Conservation (phyloP, 1,284 basidiomycete genomes). For the Ganoderma multipileum region DNA sequence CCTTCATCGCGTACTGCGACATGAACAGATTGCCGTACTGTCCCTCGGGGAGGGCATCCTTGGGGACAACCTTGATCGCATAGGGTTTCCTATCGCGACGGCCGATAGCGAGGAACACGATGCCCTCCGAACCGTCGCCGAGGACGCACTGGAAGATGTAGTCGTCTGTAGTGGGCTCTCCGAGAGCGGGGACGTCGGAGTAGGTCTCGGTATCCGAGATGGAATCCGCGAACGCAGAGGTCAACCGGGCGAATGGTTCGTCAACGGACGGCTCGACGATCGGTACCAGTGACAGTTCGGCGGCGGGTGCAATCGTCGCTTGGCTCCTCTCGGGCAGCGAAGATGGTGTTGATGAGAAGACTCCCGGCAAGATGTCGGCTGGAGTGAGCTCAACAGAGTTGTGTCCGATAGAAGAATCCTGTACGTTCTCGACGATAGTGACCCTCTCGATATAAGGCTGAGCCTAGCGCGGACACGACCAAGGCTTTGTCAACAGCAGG, state of each 20-base stretch:
- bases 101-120: slow-evolving; percentile 1
- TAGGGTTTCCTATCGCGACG: neutral
- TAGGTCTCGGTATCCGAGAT: neutral
- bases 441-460: neutral
- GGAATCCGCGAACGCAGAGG: neutral
- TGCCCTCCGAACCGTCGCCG: neutral
- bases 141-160: slow-evolving; percentile 2
- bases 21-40: neutral
- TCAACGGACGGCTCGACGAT: neutral
- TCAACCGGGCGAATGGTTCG: neutral
- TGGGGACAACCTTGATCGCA: neutral
- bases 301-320: neutral
- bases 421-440: neutral
- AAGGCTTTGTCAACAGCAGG: neutral
- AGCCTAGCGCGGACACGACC: neutral
- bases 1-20: slow-evolving; percentile 1
- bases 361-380: neutral
- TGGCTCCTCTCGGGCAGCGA: neutral
- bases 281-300: neutral
- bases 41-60: neutral
- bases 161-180: neutral
- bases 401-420: neutral
- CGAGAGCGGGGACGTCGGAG: neutral
- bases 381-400: neutral
- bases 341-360: neutral